These are phyloP conservation scores for Bipolaris bicolor DNA, from an alignment of 2,329 filamentous ascomycete genomes.

Conservation along the genomic window DNA sequence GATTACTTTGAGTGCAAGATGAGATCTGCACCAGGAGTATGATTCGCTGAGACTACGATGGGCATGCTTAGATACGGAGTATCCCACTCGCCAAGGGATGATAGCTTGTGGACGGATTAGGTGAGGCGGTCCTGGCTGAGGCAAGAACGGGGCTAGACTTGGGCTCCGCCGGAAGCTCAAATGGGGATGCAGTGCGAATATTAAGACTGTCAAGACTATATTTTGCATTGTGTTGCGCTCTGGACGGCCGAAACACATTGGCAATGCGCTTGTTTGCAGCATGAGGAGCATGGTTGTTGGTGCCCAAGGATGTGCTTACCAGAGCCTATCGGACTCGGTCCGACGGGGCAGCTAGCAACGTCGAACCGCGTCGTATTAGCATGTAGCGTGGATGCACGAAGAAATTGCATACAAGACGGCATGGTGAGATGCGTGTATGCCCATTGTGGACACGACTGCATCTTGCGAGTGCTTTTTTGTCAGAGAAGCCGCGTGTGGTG, in stretches of 20 bases:
- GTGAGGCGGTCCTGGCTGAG: conserved; percentile 6
- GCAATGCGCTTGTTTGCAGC: conserved; percentile 6
- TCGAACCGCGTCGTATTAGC: neutral
- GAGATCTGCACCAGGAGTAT: neutral
- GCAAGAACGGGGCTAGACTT: conserved; percentile 3
- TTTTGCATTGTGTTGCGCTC: conserved; percentile 5
- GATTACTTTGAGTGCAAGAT: neutral
- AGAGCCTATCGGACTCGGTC: conserved; percentile 10
- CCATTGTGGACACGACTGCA: neutral
- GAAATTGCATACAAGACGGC: neutral
- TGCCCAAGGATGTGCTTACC: conserved; percentile 1
- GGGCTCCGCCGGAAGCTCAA: conserved; percentile 1
- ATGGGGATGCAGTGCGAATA: conserved; percentile 2
- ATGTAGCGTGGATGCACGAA: neutral
- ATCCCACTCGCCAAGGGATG: conserved; percentile 2
- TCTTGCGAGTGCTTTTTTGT: conserved; percentile 18
- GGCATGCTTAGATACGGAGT: neutral
- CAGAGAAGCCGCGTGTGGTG: conserved; percentile 13
- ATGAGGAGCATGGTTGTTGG: conserved; percentile 4
- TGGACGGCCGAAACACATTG: neutral
- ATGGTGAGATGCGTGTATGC: conserved; percentile 1
- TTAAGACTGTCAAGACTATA: conserved; percentile 2
- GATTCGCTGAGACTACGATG: neutral
- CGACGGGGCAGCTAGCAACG: conserved; percentile 3
- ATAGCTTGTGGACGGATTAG: conserved; percentile 3